Conservation (phyloP, 2,329 filamentous ascomycete genomes). For the Biscogniauxia mediterranea region DNA sequence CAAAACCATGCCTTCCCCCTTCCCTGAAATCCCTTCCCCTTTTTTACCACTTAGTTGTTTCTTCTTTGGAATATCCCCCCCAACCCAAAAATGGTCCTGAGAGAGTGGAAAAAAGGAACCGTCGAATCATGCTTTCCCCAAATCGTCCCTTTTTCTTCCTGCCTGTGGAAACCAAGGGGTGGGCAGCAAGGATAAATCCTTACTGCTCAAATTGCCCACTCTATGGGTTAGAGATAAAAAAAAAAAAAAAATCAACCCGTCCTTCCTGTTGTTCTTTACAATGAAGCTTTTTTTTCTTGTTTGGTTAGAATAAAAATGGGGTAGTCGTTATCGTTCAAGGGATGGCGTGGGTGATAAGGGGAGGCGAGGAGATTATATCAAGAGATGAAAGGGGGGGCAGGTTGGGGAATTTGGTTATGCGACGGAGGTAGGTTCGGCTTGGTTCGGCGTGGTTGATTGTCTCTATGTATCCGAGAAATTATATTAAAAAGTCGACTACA, state of each 20-base stretch:
- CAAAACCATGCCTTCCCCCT: background rate
- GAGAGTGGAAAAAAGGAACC: background rate
- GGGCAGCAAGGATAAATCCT: background rate
- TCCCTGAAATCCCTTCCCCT: background rate
- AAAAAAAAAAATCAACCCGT: background rate
- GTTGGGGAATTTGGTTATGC: background rate
- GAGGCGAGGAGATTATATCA: background rate
- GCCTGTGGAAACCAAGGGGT: background rate
- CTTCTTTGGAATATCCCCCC: background rate
- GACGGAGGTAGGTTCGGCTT: background rate
- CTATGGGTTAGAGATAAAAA: background rate
- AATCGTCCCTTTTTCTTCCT: background rate
- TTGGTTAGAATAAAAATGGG: background rate
- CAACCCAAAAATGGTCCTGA: background rate
- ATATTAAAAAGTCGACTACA: conserved; percentile 51
- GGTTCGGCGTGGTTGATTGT: conserved; percentile 6
- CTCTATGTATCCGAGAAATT: conserved; percentile 4
- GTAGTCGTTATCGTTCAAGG: background rate
- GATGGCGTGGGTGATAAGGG: background rate
- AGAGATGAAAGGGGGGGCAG: background rate
- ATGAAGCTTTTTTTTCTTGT: background rate
- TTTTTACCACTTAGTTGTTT: background rate
- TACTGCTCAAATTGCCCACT: background rate
- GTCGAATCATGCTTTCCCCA: background rate
- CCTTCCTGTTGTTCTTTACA: background rate